A percentile compares a stretch with the other conserved stretches of the same genome.
phyloP scores from a whole-genome alignment of 805 yeast species.

The Yarrowia osloensis region DNA sequence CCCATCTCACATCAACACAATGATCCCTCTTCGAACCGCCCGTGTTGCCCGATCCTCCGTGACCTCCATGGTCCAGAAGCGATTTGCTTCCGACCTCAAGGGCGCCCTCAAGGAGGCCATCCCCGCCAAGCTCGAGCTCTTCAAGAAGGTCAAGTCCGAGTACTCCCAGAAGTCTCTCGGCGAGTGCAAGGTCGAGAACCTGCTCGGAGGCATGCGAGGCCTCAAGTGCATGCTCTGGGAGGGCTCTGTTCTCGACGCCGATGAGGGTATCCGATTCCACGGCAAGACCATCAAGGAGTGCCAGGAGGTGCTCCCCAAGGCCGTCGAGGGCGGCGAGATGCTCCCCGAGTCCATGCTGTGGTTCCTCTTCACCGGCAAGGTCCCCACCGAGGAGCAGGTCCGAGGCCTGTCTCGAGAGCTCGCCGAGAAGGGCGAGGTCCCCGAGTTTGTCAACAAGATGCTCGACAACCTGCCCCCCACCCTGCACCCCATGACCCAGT shows the following conservation, averaged over 20 bases:
- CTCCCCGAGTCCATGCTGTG: constrained; percentile 82
- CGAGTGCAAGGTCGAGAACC: constrained; percentile 48
- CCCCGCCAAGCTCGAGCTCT: constrained; percentile 49
- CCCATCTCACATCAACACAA: constrained; percentile 6
- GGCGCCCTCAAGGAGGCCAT: constrained; percentile 45
- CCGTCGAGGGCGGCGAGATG: constrained; percentile 53
- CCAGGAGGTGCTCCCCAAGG: constrained; percentile 64
- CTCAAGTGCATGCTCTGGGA: constrained; percentile 76
- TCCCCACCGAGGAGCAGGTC: constrained; percentile 72
- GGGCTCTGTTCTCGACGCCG: constrained; percentile 73
- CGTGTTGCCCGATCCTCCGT: constrained; percentile 29
- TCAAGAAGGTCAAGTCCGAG: constrained; percentile 47
- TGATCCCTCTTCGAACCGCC: constrained; percentile 30
- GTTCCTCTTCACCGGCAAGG: constrained; percentile 80
- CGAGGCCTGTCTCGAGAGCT: constrained; percentile 71
- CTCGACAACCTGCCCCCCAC: constrained; percentile 72
- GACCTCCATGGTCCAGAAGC: constrained; percentile 32
- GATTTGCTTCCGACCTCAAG: constrained; percentile 38
- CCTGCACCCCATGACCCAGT: constrained; percentile 89
- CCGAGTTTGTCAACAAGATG: constrained; percentile 72
- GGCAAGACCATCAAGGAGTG: constrained; percentile 74
- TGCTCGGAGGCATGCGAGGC: constrained; percentile 80
- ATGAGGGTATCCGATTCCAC: constrained; percentile 76
- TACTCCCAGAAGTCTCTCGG: constrained; percentile 47
- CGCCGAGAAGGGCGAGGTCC: constrained; percentile 75